Evolutionary conservation across 768 basidiomycete genomes (phyloP).

Genomic region (Trametes meyenii): DNA sequence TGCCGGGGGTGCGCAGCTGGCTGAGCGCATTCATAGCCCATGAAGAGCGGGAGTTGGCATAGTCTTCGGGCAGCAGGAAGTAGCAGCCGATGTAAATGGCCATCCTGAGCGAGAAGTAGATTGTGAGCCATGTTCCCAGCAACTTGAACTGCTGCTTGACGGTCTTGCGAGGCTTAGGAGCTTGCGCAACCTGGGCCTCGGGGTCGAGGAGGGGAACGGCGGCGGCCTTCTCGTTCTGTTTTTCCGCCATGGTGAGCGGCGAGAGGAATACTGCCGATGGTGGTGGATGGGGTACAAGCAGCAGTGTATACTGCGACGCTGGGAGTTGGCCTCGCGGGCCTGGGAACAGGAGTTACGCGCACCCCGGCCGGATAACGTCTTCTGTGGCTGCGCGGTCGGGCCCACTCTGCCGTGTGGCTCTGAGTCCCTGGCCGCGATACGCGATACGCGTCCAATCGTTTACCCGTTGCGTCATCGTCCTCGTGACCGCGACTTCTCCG

Average conservation of each 20-base stretch:
- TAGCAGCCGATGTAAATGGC: not conserved
- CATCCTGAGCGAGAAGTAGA: not conserved
- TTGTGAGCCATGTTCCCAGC: not conserved
- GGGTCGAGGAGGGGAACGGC: conserved; percentile 8
- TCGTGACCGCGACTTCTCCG: conserved; percentile 2
- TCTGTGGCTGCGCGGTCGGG: not conserved
- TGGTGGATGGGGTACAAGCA: not conserved
- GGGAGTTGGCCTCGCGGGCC: not conserved
- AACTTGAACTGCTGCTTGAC: not conserved
- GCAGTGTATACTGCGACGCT: not conserved
- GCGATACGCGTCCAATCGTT: no score
- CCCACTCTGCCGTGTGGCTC: not conserved
- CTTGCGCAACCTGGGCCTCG: not conserved
- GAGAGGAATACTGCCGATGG: not conserved
- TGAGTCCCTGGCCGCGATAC: not conserved
- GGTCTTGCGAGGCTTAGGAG: not conserved
- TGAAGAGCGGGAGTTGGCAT: not conserved
- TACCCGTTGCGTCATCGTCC: not conserved
- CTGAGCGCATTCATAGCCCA: conserved; percentile 13
- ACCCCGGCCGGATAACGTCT: not conserved
- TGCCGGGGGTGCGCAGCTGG: not conserved
- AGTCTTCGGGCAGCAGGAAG: not conserved
- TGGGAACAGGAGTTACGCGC: not conserved
- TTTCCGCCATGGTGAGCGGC: conserved; percentile 5
- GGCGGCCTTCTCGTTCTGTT: conserved; percentile 3